Evolutionary conservation across 83 land plant genomes (phyloP).

Genomic region (Picea abies): DNA sequence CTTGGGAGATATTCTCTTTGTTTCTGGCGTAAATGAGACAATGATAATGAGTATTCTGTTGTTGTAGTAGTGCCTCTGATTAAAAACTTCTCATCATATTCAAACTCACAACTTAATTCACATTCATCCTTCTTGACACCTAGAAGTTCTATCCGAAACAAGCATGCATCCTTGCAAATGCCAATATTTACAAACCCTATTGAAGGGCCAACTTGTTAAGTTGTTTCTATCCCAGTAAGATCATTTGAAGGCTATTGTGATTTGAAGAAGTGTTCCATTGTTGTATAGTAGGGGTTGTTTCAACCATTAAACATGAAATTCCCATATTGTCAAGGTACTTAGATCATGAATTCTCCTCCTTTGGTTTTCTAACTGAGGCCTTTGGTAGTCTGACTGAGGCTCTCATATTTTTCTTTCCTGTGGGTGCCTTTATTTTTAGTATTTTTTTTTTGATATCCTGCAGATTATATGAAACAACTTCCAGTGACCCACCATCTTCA

Average conservation of each 20-base stretch:
- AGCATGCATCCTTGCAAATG: constrained; percentile 56
- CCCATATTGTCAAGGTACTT: constrained; percentile 20
- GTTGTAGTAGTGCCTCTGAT: constrained; percentile 62
- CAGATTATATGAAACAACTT: constrained; percentile 18
- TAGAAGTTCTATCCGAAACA: constrained; percentile 68
- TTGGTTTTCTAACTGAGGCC: constrained; percentile 19
- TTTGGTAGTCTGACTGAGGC: constrained; percentile 19
- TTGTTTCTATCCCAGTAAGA: constrained; percentile 61
- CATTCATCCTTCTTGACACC: constrained; percentile 70
- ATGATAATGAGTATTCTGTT: no score
- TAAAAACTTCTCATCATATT: constrained; percentile 56
- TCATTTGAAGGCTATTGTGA: constrained; percentile 43
- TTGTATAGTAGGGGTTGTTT: constrained; percentile 41
- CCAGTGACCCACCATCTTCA: constrained; percentile 24
- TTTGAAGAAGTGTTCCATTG: constrained; percentile 38
- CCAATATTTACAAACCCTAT: constrained; percentile 74
- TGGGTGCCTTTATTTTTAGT: constrained; percentile 24
- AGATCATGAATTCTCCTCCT: constrained; percentile 19
- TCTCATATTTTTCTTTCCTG: constrained; percentile 18
- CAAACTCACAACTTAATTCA: constrained; percentile 72
- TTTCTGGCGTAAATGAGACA: no score
- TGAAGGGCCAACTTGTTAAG: constrained; percentile 59
- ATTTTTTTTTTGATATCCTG: constrained; percentile 8
- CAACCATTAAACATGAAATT: constrained; percentile 41
- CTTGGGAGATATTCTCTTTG: no score